phyloP scores from a whole-genome alignment of 2,329 filamentous ascomycete genomes.

The Aspergillus ochraceoroseus region DNA sequence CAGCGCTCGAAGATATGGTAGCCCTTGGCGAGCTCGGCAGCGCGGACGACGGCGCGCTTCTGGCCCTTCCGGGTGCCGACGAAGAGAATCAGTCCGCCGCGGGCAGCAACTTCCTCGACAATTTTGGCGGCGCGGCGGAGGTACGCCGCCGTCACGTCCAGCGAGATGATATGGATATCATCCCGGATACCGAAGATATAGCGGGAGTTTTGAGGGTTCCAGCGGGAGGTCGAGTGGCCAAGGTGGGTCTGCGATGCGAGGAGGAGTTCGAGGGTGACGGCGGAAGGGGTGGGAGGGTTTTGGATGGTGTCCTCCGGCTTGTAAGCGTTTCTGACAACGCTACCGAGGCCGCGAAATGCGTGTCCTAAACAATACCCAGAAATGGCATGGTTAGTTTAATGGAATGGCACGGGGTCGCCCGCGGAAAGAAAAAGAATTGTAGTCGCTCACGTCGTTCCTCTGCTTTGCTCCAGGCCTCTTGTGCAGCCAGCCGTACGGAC shows the following conservation, averaged over 20 bases:
- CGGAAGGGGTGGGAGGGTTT: constrained; percentile 69
- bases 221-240: constrained; percentile 82
- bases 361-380: constrained; percentile 25
- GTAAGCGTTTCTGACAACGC: constrained; percentile 26
- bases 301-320: constrained; percentile 45
- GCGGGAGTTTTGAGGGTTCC: constrained; percentile 89
- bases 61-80: constrained; percentile 83
- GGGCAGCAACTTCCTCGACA: constrained; percentile 76
- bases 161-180: constrained; percentile 85
- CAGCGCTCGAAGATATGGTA: constrained; percentile 91
- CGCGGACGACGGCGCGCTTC: constrained; percentile 71
- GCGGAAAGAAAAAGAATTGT: background rate
- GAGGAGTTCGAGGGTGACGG: constrained; percentile 85
- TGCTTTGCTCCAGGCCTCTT: constrained; percentile 17
- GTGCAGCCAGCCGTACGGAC: constrained; percentile 8
- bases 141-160: constrained; percentile 83
- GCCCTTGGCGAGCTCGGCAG: constrained; percentile 69
- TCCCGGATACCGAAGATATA: constrained; percentile 91
- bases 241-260: constrained; percentile 83
- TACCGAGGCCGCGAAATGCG: constrained; percentile 34
- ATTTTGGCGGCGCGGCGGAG: constrained; percentile 90
- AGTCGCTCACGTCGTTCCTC: constrained; percentile 25
- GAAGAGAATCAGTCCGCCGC: constrained; percentile 82
- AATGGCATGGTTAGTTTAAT: too few relatives aligned
- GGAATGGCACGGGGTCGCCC: too few relatives aligned